These are phyloP conservation scores for Cytospora schulzeri DNA, from an alignment of 2,329 filamentous ascomycete species.

Conservation along the genomic window DNA sequence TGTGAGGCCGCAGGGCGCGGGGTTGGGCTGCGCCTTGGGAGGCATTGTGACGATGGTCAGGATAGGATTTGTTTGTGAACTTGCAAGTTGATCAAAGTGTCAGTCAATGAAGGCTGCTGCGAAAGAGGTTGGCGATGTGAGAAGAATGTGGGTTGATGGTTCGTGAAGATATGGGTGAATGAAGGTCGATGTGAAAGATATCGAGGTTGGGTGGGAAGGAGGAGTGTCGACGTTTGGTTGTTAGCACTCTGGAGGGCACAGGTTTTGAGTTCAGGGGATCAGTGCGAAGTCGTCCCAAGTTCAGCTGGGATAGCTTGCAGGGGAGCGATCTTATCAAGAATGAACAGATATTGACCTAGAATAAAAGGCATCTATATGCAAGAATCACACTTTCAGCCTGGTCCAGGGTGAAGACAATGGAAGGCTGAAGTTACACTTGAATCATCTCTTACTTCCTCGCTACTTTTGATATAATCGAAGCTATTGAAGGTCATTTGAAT, in stretches of 20 bases:
- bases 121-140: background rate
- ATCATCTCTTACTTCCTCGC: too few relatives aligned
- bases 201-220: background rate
- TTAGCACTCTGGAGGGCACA: background rate
- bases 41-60: background rate
- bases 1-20: slow-evolving; percentile 3
- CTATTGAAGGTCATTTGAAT: too few relatives aligned
- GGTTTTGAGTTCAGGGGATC: background rate
- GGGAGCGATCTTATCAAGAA: background rate
- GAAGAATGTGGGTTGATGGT: background rate
- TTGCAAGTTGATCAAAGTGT: background rate
- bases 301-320: background rate
- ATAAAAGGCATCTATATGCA: background rate
- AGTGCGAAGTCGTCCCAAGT: background rate
- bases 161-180: background rate
- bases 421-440: background rate
- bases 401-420: background rate
- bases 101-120: too few relatives aligned
- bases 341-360: background rate
- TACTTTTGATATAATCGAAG: background rate
- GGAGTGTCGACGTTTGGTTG: background rate
- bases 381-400: background rate
- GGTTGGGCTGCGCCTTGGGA: background rate
- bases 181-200: background rate
- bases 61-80: background rate